phyloP scores from a whole-genome alignment of 352 stramenopile genomes.

The Pythium scleroteichum region DNA sequence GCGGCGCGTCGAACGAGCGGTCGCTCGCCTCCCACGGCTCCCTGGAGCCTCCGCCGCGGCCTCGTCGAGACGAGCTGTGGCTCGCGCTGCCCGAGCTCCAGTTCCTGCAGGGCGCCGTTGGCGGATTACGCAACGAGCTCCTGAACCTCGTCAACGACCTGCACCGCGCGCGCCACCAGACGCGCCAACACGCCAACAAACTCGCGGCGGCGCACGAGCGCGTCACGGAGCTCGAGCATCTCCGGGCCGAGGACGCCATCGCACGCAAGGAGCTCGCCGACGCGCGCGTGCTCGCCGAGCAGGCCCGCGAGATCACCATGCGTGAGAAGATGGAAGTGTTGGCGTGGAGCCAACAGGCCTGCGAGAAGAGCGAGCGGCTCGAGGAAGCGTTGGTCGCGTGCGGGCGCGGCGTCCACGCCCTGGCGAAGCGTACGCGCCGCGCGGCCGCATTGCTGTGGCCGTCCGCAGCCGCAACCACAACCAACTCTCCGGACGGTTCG shows the following conservation, averaged over 20 bases:
- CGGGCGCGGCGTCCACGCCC: constrained; percentile 17
- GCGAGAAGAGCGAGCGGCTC: constrained; percentile 49
- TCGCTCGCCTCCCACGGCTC: not conserved
- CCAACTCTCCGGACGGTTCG: not conserved
- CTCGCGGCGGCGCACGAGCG: constrained; percentile 34
- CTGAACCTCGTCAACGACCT: constrained; percentile 57
- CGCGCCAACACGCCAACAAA: constrained; percentile 37
- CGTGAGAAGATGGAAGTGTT: constrained; percentile 66
- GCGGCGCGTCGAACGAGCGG: constrained; percentile 6
- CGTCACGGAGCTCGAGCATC: constrained; percentile 42
- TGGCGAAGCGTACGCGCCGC: constrained; percentile 32
- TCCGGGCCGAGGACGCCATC: constrained; percentile 35
- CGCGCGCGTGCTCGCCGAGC: constrained; percentile 45
- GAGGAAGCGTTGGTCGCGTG: constrained; percentile 40
- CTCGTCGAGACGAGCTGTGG: constrained; percentile 25
- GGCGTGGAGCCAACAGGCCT: constrained; percentile 61
- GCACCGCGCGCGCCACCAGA: constrained; percentile 38
- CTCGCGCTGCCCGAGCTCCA: constrained; percentile 43
- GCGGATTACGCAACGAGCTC: constrained; percentile 44
- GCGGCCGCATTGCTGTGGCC: constrained; percentile 1
- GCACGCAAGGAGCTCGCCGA: constrained; percentile 45
- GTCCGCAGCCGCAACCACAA: not conserved
- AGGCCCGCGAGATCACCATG: constrained; percentile 59
- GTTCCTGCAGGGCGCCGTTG: constrained; percentile 47
- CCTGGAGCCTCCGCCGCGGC: not conserved